Conservation (phyloP, 345 rosid genomes). For the Fremontodendron californicum region DNA sequence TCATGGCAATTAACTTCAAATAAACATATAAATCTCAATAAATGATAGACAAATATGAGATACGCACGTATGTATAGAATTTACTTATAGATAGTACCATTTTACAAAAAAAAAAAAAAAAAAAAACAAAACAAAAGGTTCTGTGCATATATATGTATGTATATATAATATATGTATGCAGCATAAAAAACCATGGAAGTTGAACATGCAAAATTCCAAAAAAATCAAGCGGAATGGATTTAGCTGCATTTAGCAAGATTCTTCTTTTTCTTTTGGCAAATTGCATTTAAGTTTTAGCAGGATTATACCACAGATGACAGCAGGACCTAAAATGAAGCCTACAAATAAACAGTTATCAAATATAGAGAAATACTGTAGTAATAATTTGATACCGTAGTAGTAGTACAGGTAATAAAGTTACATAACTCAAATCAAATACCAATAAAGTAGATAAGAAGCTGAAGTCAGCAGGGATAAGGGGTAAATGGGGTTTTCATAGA, state of each 20-base stretch:
- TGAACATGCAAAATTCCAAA: neutral
- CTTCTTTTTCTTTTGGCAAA: neutral
- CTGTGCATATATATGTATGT: neutral
- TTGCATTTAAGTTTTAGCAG: neutral
- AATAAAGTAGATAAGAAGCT: slow-evolving; percentile 10
- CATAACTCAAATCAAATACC: neutral
- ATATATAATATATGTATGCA: no score
- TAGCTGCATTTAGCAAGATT: neutral
- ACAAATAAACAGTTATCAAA: slow-evolving; percentile 4
- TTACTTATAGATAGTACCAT: no score
- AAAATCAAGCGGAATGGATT: neutral
- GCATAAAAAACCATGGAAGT: neutral
- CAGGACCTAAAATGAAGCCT: slow-evolving; percentile 14
- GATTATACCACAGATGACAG: neutral
- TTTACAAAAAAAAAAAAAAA: no score
- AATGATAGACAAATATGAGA: no score
- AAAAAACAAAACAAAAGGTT: no score
- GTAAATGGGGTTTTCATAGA: neutral
- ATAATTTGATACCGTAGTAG: neutral
- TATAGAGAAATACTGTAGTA: neutral
- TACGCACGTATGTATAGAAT: no score
- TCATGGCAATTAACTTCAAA: no score
- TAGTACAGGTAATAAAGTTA: neutral
- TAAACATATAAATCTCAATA: no score
- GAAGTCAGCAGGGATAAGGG: slow-evolving; percentile 23